These are phyloP conservation scores for Colletotrichum orchidophilum DNA, from an alignment of 2,329 filamentous ascomycete species.

Conservation along the genomic window DNA sequence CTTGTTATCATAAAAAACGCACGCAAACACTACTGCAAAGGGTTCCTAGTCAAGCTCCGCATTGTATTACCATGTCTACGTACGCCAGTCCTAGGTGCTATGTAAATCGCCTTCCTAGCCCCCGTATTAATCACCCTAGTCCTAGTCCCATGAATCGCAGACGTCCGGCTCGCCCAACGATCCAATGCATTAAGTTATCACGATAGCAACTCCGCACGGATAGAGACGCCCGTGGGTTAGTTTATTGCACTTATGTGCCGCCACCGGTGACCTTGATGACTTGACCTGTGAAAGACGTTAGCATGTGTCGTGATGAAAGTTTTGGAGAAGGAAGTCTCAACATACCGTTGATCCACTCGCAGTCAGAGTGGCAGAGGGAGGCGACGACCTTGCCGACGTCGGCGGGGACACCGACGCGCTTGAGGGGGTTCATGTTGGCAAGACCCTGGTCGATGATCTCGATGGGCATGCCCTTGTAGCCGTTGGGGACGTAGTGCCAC, in stretches of 20 bases:
- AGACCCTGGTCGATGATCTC: conserved; percentile 65
- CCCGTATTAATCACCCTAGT: conserved; percentile 9
- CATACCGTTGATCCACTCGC: conserved; percentile 73
- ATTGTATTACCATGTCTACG: conserved; percentile 19
- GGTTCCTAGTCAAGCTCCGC: neutral
- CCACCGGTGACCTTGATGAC: conserved; percentile 51
- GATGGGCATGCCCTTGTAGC: conserved; percentile 59
- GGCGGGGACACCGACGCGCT: conserved; percentile 64
- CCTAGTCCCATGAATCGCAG: conserved; percentile 3
- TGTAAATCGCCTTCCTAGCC: neutral
- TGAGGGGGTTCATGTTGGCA: conserved; percentile 66
- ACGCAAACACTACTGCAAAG: neutral
- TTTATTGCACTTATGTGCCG: conserved; percentile 26
- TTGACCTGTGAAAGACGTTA: conserved; percentile 50
- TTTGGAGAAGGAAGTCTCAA: neutral
- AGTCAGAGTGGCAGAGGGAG: conserved; percentile 64
- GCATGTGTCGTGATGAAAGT: conserved; percentile 63
- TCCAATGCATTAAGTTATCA: conserved; percentile 21
- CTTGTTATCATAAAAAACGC: no score
- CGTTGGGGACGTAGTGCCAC: conserved; percentile 71
- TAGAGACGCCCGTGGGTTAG: neutral
- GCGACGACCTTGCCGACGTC: conserved; percentile 68
- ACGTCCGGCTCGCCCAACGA: conserved; percentile 18
- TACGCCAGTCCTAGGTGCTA: conserved; percentile 12
- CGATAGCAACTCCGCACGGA: conserved; percentile 19